Percentiles rank a stretch among this genome's conserved stretches.
Conservation (phyloP, 2,329 filamentous ascomycete genomes). For the Microdochium paspali region DNA sequence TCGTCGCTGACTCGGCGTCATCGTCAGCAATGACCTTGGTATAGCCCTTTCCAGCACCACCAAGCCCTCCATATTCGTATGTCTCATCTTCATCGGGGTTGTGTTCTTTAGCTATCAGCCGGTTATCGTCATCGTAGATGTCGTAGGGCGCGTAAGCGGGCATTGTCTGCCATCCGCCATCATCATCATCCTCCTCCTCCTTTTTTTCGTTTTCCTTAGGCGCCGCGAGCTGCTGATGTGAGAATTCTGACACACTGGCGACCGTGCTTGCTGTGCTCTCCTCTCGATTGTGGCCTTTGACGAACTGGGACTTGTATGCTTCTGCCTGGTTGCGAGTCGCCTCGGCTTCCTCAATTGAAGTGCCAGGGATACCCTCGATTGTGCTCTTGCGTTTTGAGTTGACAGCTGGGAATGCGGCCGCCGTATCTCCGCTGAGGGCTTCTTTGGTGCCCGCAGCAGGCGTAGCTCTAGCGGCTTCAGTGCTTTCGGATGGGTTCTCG, state of each 20-base stretch:
- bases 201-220: conserved; percentile 44
- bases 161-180: conserved; percentile 87
- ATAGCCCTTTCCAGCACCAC: conserved; percentile 89
- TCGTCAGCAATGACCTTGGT: conserved; percentile 93
- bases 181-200: conserved; percentile 46
- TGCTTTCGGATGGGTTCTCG: conserved; percentile 5
- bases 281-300: conserved; percentile 24
- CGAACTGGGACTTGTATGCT: conserved; percentile 11
- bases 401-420: neutral
- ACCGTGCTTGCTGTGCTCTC: conserved; percentile 26
- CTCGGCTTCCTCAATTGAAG: conserved; percentile 18
- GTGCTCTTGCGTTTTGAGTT: conserved; percentile 5
- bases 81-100: conserved; percentile 56
- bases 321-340: conserved; percentile 13
- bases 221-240: conserved; percentile 68
- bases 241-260: conserved; percentile 65
- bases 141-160: conserved; percentile 87
- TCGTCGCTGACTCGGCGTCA: conserved; percentile 86
- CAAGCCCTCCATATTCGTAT: conserved; percentile 65
- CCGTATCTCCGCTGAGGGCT: neutral
- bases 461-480: neutral
- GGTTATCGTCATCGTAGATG: conserved; percentile 91
- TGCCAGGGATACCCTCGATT: conserved; percentile 17
- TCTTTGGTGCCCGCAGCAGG: neutral
- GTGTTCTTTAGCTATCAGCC: conserved; percentile 73